Base-by-base conservation (phyloP, 805 yeast species). In the Isabelozyma rhagii region DNA sequence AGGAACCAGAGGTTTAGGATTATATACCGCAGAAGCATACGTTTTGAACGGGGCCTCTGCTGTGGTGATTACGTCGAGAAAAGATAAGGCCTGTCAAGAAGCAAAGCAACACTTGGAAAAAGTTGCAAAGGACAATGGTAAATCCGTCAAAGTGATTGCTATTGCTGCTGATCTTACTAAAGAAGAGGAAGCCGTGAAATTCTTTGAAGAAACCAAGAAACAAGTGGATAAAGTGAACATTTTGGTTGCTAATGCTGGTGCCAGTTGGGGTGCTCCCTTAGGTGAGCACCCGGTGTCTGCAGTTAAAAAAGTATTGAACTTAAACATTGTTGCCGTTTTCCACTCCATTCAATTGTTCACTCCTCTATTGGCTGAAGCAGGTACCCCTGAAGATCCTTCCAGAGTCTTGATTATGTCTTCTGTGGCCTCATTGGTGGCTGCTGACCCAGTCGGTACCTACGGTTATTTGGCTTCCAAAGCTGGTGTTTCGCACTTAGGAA, bases 401-500 rank as follows among this genome's bases (percentile, higher is more conserved):
- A 75, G 92, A 53, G 75, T 85, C 7, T 55, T 86, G 47, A 77
- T 85, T 51, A 83, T 82, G 73, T 85, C 89, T 3, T 85, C 91
- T 1, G 77, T 84, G 31, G 83, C 86, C 1, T 85, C 86, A 0
- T 34, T 78, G 21, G 62, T 77, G 17, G 66, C 77, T 14, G 54
- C 69, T 14, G 70, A 66, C 27, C 52, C 56, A 4, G 80, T 75
- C 4, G 87, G 87, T 11, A 78, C 86, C 8, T 87, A 82, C 58
- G 92, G 92, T 6, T 86, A 86, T 65, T 60, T 78, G 42, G 87
- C 91, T 14, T 84, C 91, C 41, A 86, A 86, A 64, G 88, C 91
- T 3, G 92, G 88, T 41, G 83, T 87, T 4, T 78, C 82, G 50
- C 92, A 86, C 62, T 60, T 86, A 64, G 84, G 85, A 29, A 82